Conservation (phyloP, 2,329 filamentous ascomycete genomes). For the Salinomyces thailandicus region DNA sequence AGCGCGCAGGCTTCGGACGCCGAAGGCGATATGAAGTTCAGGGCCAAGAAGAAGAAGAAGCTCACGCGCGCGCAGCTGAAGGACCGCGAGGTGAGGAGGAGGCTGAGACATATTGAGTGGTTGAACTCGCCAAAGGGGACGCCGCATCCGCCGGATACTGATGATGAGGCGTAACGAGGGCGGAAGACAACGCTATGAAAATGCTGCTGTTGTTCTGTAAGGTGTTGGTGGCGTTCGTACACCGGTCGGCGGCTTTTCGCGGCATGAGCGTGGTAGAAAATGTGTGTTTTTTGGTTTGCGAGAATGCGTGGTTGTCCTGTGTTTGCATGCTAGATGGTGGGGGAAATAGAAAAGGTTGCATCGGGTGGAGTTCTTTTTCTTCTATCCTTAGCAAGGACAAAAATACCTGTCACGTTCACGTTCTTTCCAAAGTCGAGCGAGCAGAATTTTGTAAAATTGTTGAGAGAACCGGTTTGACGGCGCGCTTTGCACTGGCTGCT, state of each 20-base stretch:
- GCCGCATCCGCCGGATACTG: constrained; percentile 64
- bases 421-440: too few species aligned
- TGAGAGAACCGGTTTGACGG: too few species aligned
- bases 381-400: too few species aligned
- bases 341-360: background rate
- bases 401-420: too few species aligned
- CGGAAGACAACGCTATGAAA: background rate
- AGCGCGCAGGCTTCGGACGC: constrained; percentile 42
- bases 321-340: background rate
- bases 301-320: background rate
- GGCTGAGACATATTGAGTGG: constrained; percentile 71
- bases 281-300: background rate
- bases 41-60: constrained; percentile 96
- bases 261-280: too few species aligned
- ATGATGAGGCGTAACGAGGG: constrained; percentile 47
- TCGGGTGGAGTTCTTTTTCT: too few species aligned
- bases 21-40: constrained; percentile 87
- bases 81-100: constrained; percentile 76
- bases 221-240: background rate
- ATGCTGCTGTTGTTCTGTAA: background rate
- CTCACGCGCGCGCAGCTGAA: constrained; percentile 93
- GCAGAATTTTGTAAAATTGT: too few species aligned
- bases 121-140: constrained; percentile 65
- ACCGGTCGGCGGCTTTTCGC: too few species aligned
- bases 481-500: too few species aligned